phyloP scores from a whole-genome alignment of 148 eudicot species.

The Vaccinium corymbosum region DNA sequence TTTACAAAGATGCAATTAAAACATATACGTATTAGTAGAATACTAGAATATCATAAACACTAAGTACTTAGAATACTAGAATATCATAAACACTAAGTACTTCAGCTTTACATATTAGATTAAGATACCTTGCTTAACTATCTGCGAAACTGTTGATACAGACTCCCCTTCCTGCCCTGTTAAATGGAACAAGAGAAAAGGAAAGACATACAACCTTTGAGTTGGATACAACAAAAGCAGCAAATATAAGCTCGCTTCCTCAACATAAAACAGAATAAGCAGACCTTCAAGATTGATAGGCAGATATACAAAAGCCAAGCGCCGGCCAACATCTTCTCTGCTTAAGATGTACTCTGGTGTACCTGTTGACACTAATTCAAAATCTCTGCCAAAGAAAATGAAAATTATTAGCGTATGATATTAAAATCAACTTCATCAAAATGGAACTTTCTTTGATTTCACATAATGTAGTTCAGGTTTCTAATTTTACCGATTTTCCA shows the following conservation, averaged over 20 bases:
- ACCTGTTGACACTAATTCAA: conserved; percentile 60
- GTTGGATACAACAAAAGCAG: neutral
- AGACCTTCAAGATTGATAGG: conserved; percentile 92
- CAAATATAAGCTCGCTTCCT: conserved; percentile 1
- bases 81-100: neutral
- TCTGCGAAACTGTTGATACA: conserved; percentile 52
- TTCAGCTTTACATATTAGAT: conserved; percentile 8
- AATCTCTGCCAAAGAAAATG: conserved; percentile 47
- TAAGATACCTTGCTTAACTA: conserved; percentile 67
- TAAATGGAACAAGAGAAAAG: conserved; percentile 21
- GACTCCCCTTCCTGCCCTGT: conserved; percentile 93
- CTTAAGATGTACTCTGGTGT: conserved; percentile 70
- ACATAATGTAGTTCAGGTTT: neutral
- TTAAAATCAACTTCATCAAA: neutral
- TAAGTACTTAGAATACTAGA: neutral
- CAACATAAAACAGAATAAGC: conserved; percentile 16
- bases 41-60: neutral
- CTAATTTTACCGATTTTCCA: neutral
- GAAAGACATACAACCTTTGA: neutral
- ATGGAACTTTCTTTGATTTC: neutral
- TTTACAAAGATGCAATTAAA: neutral
- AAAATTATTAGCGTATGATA: neutral
- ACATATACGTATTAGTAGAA: neutral
- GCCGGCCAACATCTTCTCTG: conserved; percentile 71
- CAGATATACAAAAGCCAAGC: conserved; percentile 69